phyloP scores from a whole-genome alignment of 208 protist genomes.

The Leishmania braziliensis region DNA sequence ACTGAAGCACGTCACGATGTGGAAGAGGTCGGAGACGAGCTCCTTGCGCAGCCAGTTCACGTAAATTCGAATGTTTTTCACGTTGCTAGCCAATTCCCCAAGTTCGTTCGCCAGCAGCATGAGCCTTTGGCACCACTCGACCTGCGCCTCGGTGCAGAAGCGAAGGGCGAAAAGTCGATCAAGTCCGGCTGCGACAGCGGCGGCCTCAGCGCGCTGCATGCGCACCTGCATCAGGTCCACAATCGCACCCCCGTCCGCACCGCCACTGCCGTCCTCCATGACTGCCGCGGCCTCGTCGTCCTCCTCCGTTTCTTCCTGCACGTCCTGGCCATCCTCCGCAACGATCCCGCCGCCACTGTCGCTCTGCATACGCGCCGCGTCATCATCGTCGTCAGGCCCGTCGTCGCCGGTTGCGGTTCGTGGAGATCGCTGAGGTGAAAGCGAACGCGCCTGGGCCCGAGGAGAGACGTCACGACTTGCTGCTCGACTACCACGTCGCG shows the following conservation, averaged over 20 bases:
- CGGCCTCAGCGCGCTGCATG: conserved; percentile 65
- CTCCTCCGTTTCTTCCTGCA: conserved; percentile 13
- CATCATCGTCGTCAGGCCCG: not conserved
- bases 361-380: not conserved
- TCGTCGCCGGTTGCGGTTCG: not conserved
- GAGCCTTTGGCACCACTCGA: conserved; percentile 83
- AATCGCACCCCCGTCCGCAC: conserved; percentile 23
- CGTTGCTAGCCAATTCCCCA: conserved; percentile 49
- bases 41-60: conserved; percentile 79
- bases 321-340: conserved; percentile 1
- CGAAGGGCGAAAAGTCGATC: conserved; percentile 70
- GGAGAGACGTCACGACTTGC: not conserved
- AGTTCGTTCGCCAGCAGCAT: conserved; percentile 62
- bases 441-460: not conserved
- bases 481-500: not conserved
- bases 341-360: not conserved
- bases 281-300: conserved; percentile 20
- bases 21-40: conserved; percentile 76
- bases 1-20: conserved; percentile 81
- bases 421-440: not conserved
- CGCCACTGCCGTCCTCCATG: conserved; percentile 30
- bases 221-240: conserved; percentile 34
- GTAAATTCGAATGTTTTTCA: conserved; percentile 69
- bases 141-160: conserved; percentile 76
- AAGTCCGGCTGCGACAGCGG: conserved; percentile 68